These are phyloP conservation scores for Clarireedia paspali DNA, from an alignment of 2,329 filamentous ascomycete species.

Conservation along the genomic window DNA sequence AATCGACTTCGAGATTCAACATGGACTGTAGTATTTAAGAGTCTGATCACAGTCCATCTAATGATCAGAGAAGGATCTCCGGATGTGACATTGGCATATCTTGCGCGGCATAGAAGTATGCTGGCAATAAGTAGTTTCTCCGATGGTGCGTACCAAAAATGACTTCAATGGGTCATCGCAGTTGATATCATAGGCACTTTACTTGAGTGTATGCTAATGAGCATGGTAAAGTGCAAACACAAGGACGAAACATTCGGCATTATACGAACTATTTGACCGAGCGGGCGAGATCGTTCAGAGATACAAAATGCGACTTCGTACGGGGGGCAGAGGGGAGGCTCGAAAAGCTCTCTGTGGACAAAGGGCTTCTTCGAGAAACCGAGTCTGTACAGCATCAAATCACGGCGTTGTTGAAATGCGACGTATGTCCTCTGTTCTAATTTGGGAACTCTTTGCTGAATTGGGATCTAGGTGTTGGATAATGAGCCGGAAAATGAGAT, in stretches of 20 bases:
- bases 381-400: slow-evolving; percentile 87
- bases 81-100: slow-evolving; percentile 78
- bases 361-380: slow-evolving; percentile 85
- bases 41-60: slow-evolving; percentile 87
- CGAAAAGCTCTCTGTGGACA: slow-evolving; percentile 81
- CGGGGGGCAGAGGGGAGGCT: slow-evolving; percentile 73
- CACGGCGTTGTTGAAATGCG: slow-evolving; percentile 76
- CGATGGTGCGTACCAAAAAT: slow-evolving; percentile 57
- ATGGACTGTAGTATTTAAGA: slow-evolving; percentile 99
- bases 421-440: slow-evolving; percentile 51
- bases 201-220: slow-evolving; percentile 31
- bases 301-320: slow-evolving; percentile 87
- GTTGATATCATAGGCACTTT: slow-evolving; percentile 15
- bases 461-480: slow-evolving; percentile 61
- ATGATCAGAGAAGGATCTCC: slow-evolving; percentile 95
- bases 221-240: slow-evolving; percentile 66
- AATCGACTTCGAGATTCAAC: slow-evolving; percentile 87
- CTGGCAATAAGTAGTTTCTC: slow-evolving; percentile 87
- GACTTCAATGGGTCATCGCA: slow-evolving; percentile 1
- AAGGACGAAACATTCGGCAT: slow-evolving; percentile 87
- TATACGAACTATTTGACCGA: slow-evolving; percentile 84
- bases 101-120: slow-evolving; percentile 74
- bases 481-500: slow-evolving; percentile 94
- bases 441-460: slow-evolving; percentile 12
- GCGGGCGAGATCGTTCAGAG: slow-evolving; percentile 71